Evolutionary conservation across 2,329 filamentous ascomycete genomes (phyloP), one percentile per base, ranked within the genome.

Genomic region (Botrytis pseudocinerea): DNA sequence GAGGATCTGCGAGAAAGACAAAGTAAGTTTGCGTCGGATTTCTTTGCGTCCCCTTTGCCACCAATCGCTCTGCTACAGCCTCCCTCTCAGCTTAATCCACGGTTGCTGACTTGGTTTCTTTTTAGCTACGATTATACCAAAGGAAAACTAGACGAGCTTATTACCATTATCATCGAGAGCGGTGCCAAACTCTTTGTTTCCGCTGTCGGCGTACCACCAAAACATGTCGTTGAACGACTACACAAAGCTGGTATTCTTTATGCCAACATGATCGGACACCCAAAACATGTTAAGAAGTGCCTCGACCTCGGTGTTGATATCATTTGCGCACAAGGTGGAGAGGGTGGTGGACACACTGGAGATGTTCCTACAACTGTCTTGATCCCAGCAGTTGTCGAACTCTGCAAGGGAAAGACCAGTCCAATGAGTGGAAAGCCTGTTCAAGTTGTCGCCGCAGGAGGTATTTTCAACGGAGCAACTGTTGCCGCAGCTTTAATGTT

Each of bases 201-300:
- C 70, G 96, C 96, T 80, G 94, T 99, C 82, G 96, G 96, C 80
- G 92, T 98, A 40, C 95, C 96, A 61, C 94, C 96, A 78, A 93
- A 93, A 84, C 86, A 88, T 78, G 91, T 98, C 74, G 94, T 99
- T 80, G 94, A 98, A 77, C 92, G 89, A 82, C 90, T 99, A 64
- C 96, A 99, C 89, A 89, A 90, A 81, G 86, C 90, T 80, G 95
- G 95, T 78, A 89, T 99, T 78, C 88, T 97, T 78, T 97, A 97
- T 88, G 98, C 98, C 96, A 99, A 99, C 91, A 99, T 99, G 96
- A 95, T 99, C 82, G 96, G 96, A 78, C 96, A 99, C 88, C 95
- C 96, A 81, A 99, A 99, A 91, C 96, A 99, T 86, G 95, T 97
- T 76, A 89, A 94, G 85, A 99, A 98, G 88, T 97, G 94, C 84